Conservation (phyloP, 1,284 basidiomycete genomes). For the Neolentinus lepideus region DNA sequence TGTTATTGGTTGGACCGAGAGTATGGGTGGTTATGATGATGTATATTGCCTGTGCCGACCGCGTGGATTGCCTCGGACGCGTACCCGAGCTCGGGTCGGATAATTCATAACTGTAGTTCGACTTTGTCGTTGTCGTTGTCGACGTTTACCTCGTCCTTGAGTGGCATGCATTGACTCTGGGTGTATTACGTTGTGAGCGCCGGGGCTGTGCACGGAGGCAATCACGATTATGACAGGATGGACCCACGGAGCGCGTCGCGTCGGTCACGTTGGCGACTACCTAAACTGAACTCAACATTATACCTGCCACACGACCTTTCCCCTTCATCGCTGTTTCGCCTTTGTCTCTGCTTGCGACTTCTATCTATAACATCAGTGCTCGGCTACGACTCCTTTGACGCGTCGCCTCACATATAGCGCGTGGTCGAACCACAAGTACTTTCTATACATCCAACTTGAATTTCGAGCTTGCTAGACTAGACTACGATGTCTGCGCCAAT, state of each 20-base stretch:
- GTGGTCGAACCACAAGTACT: too few species aligned
- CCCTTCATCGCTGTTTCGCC: not conserved
- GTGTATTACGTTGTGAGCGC: too few species aligned
- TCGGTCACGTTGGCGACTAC: not conserved
- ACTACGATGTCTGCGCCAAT: conserved; percentile 12
- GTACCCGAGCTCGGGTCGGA: not conserved
- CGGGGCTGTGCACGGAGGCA: too few species aligned
- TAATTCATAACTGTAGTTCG: too few species aligned
- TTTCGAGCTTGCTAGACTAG: not conserved
- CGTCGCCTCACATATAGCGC: too few species aligned
- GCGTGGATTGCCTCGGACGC: not conserved
- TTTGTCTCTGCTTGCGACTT: not conserved
- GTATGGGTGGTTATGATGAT: not conserved
- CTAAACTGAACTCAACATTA: not conserved
- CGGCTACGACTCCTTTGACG: too few species aligned
- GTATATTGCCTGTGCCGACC: not conserved
- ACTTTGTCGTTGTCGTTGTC: too few species aligned
- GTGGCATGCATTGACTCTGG: too few species aligned
- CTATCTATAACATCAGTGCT: not conserved
- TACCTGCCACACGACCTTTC: not conserved
- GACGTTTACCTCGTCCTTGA: too few species aligned
- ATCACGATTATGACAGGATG: not conserved
- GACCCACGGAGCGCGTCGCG: not conserved
- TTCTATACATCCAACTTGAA: too few species aligned
- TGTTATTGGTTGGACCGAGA: too few species aligned